Conservation (phyloP, 306 rosid species). For the Fragaria vesca region DNA sequence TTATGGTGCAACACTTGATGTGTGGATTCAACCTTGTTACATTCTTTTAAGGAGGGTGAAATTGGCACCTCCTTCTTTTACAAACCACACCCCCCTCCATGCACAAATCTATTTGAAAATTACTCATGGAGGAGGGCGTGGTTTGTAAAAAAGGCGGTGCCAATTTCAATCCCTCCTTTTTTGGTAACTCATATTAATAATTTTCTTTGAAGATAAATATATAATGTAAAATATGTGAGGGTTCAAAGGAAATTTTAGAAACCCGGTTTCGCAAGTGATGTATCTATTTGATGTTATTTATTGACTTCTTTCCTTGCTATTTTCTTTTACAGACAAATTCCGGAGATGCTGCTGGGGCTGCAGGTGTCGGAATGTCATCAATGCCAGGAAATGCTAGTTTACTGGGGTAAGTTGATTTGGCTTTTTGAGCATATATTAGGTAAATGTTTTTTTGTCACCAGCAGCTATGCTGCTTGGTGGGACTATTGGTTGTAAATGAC, state of each 20-base stretch:
- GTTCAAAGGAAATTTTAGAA: not conserved
- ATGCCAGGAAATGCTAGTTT: constrained; percentile 82
- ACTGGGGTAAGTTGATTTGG: constrained; percentile 69
- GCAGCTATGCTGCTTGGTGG: not conserved
- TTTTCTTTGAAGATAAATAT: not conserved
- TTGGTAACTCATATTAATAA: not conserved
- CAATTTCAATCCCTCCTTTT: not conserved
- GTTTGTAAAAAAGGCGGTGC: not conserved
- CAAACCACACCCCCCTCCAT: not conserved
- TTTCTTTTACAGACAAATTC: constrained; percentile 53
- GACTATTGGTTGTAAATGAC: not conserved
- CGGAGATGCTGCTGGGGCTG: constrained; percentile 55
- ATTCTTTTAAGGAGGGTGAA: not conserved
- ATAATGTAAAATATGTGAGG: not conserved
- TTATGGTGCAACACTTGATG: constrained; percentile 3
- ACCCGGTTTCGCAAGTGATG: not conserved
- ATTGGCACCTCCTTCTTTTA: not conserved
- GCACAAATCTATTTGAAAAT: not conserved
- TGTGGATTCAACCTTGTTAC: not conserved
- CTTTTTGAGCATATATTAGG: not conserved
- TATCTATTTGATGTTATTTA: constrained; percentile 15
- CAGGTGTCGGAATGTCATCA: constrained; percentile 54
- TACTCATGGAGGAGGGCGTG: not conserved
- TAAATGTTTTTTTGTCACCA: not conserved
- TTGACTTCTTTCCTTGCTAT: constrained; percentile 10